Percentiles rank a stretch among this genome's conserved stretches.
phyloP scores from a whole-genome alignment of 306 rosid species.

The Dicorynia guianensis region DNA sequence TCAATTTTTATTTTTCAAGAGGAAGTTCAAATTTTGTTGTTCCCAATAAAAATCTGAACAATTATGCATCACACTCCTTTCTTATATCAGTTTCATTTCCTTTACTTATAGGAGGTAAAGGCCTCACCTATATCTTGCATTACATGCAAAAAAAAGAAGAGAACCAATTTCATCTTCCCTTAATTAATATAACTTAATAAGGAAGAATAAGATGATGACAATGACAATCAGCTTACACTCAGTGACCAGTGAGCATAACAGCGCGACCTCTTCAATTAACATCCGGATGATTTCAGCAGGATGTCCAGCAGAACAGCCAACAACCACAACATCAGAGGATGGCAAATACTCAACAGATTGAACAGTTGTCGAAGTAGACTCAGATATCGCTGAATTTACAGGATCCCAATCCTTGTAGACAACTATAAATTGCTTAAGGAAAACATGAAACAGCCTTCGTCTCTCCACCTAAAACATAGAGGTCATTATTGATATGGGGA shows the following conservation, averaged over 20 bases:
- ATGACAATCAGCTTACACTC: constrained; percentile 74
- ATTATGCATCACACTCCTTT: constrained; percentile 6
- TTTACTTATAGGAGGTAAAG: constrained; percentile 23
- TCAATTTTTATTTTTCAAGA: constrained; percentile 27
- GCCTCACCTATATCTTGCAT: constrained; percentile 10
- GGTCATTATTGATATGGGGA: constrained; percentile 29
- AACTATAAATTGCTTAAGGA: constrained; percentile 85
- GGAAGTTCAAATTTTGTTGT: constrained; percentile 8
- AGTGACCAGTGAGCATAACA: constrained; percentile 65
- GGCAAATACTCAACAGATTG: constrained; percentile 55
- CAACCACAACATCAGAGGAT: constrained; percentile 60
- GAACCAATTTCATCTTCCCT: constrained; percentile 32
- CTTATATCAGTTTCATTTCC: constrained; percentile 23
- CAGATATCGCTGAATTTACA: constrained; percentile 62
- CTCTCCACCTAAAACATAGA: constrained; percentile 74
- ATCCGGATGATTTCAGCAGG: constrained; percentile 84
- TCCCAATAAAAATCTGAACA: constrained; percentile 15
- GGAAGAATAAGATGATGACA: constrained; percentile 7
- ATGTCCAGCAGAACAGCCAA: constrained; percentile 95
- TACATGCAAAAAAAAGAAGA: background rate
- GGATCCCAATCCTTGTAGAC: constrained; percentile 91
- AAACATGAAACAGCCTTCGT: constrained; percentile 82
- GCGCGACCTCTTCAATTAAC: constrained; percentile 78
- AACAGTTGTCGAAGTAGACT: constrained; percentile 55
- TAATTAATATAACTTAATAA: background rate